Base-by-base conservation (phyloP, 768 basidiomycete species). In the Suillus cothurnatus region DNA sequence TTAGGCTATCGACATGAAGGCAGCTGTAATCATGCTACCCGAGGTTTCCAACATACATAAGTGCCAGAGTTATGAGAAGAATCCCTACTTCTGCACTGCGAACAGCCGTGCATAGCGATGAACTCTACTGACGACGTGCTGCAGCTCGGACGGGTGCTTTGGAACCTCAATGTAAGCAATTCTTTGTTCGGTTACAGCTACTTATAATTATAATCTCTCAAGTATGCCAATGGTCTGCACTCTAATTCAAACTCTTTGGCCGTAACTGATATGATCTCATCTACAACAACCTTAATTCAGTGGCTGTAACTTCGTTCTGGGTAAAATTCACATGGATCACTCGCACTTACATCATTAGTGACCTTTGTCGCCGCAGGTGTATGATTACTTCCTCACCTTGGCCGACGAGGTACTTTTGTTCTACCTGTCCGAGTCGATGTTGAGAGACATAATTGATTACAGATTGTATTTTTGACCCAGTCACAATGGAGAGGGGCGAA, bases 361-460 rank as follows among this genome's bases (percentile, higher is more conserved):
- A 59, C 31, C 17, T 12, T 12, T 28, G 28, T 41, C 19, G 21
- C 50, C 7, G 36, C 34, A 62, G 62, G 19, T 6, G n/a, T 62
- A 61, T 39, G 62, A 62, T 36, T 62, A 39, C 11, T 38, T 60
- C 36, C 50, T 61, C 17, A 62, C 62, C 5, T 39, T 61, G 17
- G 34, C 19, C 41, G 62, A 61, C 3, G 56, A 62, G 57, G 62
- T 62, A 59, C 53, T 26, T 60, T 59, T 23, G 7, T 19, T 41
- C 19, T 39, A 61, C 36, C 1, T 39, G 43, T 47, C n/a, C 34
- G 4, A 59, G 19, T 39, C 11, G 9, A 59, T 21, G 19, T 28
- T 59, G 28, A 41, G n/a, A 38, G 39, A 41, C 38, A 9, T 2
- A 21, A 28, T 21, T 6, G 11, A 21, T 21, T 11, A 7, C 36